A percentile compares a stretch with the other conserved stretches of the same genome.
Evolutionary conservation across 805 yeast species (phyloP).

Genomic region (Ogataea ramenticola): DNA sequence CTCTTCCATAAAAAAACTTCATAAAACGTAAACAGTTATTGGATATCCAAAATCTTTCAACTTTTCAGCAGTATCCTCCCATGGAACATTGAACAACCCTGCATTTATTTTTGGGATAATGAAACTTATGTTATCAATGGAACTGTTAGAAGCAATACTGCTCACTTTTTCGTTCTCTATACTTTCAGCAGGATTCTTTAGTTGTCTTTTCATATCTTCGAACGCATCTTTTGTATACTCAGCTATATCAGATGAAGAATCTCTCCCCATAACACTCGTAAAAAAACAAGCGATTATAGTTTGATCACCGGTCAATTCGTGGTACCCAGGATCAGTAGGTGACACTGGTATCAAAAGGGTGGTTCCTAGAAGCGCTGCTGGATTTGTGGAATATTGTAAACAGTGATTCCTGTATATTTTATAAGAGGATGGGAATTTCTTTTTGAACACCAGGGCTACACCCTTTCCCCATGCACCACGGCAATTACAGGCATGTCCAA

Average conservation of each 20-base stretch:
- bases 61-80: slow-evolving; percentile 58
- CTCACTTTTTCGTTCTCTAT: slow-evolving; percentile 3
- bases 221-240: slow-evolving; percentile 44
- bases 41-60: slow-evolving; percentile 28
- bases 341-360: slow-evolving; percentile 36
- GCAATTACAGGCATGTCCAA: slow-evolving; percentile 79
- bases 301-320: slow-evolving; percentile 15
- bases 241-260: slow-evolving; percentile 39
- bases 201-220: slow-evolving; percentile 34
- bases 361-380: slow-evolving; percentile 44
- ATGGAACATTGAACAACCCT: slow-evolving; percentile 75
- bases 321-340: slow-evolving; percentile 25
- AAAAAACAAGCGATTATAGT: slow-evolving; percentile 59
- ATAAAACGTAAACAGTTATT: slow-evolving; percentile 43
- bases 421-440: slow-evolving; percentile 51
- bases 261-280: slow-evolving; percentile 55
- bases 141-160: neutral
- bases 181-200: slow-evolving; percentile 12
- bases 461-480: slow-evolving; percentile 85
- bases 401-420: slow-evolving; percentile 40
- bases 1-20: no score
- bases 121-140: slow-evolving; percentile 16
- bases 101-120: slow-evolving; percentile 76
- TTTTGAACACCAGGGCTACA: slow-evolving; percentile 53
- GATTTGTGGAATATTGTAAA: slow-evolving; percentile 10